A percentile compares a stretch with the other conserved stretches of the same genome.
Evolutionary conservation across 805 yeast genomes (phyloP).

Genomic region (Candida schatavii): DNA sequence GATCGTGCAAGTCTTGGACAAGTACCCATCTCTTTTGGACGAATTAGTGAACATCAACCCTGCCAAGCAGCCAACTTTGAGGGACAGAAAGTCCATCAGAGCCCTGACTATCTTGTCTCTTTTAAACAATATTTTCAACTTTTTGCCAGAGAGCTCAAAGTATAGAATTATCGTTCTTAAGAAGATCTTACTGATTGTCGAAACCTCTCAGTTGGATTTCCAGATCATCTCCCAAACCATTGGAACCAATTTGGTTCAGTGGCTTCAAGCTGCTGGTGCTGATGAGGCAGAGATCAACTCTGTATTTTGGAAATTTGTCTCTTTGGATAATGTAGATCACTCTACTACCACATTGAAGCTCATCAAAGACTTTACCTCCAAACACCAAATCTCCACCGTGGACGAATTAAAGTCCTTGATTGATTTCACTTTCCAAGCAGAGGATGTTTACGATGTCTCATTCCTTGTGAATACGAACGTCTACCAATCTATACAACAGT

Average conservation of each 20-base stretch:
- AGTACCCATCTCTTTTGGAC: slow-evolving; percentile 20
- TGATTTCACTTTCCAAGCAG: slow-evolving; percentile 34
- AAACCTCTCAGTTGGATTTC: slow-evolving; percentile 29
- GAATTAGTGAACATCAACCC: slow-evolving; percentile 32
- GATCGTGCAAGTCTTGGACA: background rate
- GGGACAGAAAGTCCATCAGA: slow-evolving; percentile 44
- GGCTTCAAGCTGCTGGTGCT: slow-evolving; percentile 34
- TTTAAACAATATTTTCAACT: slow-evolving; percentile 41
- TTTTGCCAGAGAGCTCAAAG: slow-evolving; percentile 31
- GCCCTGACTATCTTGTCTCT: slow-evolving; percentile 40
- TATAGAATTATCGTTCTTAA: slow-evolving; percentile 30
- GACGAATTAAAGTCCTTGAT: slow-evolving; percentile 30
- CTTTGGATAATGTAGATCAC: slow-evolving; percentile 28
- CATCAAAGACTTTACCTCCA: slow-evolving; percentile 33
- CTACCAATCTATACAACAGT: slow-evolving; percentile 26
- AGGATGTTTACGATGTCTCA: slow-evolving; percentile 34
- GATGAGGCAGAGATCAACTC: slow-evolving; percentile 25
- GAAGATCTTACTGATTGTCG: slow-evolving; percentile 30
- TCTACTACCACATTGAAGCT: slow-evolving; percentile 30
- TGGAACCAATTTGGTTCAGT: slow-evolving; percentile 33
- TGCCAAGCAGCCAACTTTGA: slow-evolving; percentile 34
- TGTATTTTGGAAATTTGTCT: slow-evolving; percentile 37
- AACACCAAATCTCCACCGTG: slow-evolving; percentile 17
- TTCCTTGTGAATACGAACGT: slow-evolving; percentile 42
- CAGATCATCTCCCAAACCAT: slow-evolving; percentile 31